phyloP scores from a whole-genome alignment of 1,139 yeast species.

The Yamadazyma kanchanaburiensis region DNA sequence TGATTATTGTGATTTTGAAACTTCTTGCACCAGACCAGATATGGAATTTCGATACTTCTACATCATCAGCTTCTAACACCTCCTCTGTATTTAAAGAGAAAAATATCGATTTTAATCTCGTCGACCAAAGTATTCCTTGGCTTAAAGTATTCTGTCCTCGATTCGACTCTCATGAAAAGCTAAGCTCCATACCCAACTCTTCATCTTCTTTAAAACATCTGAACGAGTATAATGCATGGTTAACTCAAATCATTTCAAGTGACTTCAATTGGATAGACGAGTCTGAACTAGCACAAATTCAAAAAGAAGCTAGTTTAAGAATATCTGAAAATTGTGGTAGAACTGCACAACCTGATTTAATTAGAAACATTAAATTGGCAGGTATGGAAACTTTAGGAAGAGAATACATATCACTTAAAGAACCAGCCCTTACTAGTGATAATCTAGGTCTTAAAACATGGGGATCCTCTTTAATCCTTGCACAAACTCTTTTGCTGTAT shows the following conservation, averaged over 20 bases:
- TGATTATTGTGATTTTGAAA: slow-evolving; percentile 43
- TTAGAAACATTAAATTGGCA: slow-evolving; percentile 43
- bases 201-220: slow-evolving; percentile 20
- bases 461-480: slow-evolving; percentile 83
- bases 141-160: slow-evolving; percentile 31
- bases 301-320: slow-evolving; percentile 57
- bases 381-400: slow-evolving; percentile 19
- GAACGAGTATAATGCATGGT: slow-evolving; percentile 48
- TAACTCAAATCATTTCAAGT: slow-evolving; percentile 62
- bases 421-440: slow-evolving; percentile 85
- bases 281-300: slow-evolving; percentile 38
- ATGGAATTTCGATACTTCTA: slow-evolving; percentile 47
- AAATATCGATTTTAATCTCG: slow-evolving; percentile 17
- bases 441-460: slow-evolving; percentile 90
- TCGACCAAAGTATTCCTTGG: slow-evolving; percentile 38
- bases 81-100: slow-evolving; percentile 13
- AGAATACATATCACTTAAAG: slow-evolving; percentile 50
- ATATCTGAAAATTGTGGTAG: slow-evolving; percentile 85
- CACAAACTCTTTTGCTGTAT: slow-evolving; percentile 45
- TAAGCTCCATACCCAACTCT: slow-evolving; percentile 25
- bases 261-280: slow-evolving; percentile 50
- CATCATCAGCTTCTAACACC: not conserved
- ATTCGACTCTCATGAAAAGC: slow-evolving; percentile 19
- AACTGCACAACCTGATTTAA: slow-evolving; percentile 74
- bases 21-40: slow-evolving; percentile 51